Base-by-base conservation (phyloP, 441 rosid genomes). In the Manihot esculenta region DNA sequence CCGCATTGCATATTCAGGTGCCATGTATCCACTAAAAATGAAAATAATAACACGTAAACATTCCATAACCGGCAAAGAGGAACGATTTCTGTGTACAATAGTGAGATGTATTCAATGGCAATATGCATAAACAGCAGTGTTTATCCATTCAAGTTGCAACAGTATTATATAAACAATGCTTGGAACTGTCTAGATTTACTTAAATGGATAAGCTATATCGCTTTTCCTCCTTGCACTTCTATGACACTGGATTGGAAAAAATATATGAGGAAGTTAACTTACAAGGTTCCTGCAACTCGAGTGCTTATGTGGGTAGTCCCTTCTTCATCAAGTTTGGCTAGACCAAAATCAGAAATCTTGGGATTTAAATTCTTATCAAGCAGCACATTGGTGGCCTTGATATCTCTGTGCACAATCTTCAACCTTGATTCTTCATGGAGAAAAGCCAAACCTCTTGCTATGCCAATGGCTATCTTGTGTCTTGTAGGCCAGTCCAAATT, bases 401-500 rank as follows among this genome's bases (percentile, higher is more conserved):
- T 83, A 77, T 85, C 89, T 72, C 87, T 77, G 48, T 85, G 89
- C 10, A 83, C 89, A 67, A 83, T 80, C 77, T 83, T 85, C 79
- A 85, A 65, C 65, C 85, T 80, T 13, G 87, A 83, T 53, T 83
- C 89, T 63, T 82, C 89, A 68, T 85, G 87, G 33, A 83, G 89
- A 68, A 59, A 82, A 50, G 85, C 87, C 62, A 85, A 74, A 21
- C 87, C 89, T 67, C 66, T 82, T 2, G 89, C 87, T 54, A 83
- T 73, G 1, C 87, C 84, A 6, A 83, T 23, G 12, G 84, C 78
- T 1, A 83, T 83, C 21, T 55, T 85, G 27, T 71, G 72, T 60
- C 87, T 79, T 2, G 81, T 85, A 42, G 68, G 65, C 89, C 89
- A 86, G 41, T 84, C 73, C 71, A 82, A 65, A 5, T 77, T 68